These are phyloP conservation scores for Fomitopsis palustris DNA, from an alignment of 1,284 basidiomycete genomes.

Conservation along the genomic window DNA sequence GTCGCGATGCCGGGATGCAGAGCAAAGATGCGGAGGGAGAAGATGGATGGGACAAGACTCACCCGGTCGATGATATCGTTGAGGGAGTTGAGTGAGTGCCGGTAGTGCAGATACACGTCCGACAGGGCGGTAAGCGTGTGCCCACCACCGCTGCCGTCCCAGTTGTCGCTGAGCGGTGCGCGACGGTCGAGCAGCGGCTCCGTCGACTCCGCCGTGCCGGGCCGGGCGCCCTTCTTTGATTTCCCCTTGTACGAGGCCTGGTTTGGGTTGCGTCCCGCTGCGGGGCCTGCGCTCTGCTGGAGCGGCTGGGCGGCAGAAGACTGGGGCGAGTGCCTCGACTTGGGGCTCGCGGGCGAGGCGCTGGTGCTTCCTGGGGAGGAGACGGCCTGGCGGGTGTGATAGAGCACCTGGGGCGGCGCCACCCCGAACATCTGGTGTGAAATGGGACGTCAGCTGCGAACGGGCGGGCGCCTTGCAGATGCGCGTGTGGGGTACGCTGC, in stretches of 20 bases:
- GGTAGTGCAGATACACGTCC: conserved; percentile 67
- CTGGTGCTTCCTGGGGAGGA: conserved; percentile 32
- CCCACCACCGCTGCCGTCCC: background rate
- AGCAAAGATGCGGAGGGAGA: conserved; percentile 2
- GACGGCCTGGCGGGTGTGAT: conserved; percentile 49
- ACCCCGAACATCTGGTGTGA: conserved; percentile 67
- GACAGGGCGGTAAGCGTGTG: conserved; percentile 28
- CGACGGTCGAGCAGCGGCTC: conserved; percentile 39
- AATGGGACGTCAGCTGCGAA: background rate
- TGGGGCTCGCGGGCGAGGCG: conserved; percentile 4
- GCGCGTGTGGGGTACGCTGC: background rate
- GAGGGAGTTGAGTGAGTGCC: conserved; percentile 72
- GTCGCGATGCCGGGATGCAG: background rate
- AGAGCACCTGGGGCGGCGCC: conserved; percentile 71
- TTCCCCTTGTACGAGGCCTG: conserved; percentile 36
- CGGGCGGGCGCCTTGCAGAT: background rate
- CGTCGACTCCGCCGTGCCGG: conserved; percentile 54
- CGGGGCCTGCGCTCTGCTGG: background rate
- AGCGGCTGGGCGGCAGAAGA: background rate
- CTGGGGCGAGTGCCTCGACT: background rate
- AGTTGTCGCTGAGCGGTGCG: conserved; percentile 11
- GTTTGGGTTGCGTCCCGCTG: conserved; percentile 41
- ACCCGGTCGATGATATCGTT: conserved; percentile 75
- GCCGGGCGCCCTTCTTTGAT: conserved; percentile 39
- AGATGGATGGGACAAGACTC: conserved; percentile 24